Evolutionary conservation across 2,329 filamentous ascomycete species (phyloP).

Genomic region (Cordyceps javanica): DNA sequence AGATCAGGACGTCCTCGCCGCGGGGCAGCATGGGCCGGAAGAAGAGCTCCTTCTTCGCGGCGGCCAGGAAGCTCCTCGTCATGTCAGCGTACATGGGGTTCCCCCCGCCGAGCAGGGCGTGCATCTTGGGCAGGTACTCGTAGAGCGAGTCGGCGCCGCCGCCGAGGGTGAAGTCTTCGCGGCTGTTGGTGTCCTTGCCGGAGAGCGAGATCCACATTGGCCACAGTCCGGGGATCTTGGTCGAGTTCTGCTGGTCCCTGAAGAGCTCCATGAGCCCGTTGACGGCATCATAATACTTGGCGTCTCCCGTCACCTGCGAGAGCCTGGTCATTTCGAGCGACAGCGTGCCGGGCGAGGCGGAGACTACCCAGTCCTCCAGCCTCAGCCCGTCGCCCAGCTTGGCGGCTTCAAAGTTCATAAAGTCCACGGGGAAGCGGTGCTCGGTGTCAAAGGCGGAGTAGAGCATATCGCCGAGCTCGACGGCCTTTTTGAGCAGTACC

Average conservation of each 20-base stretch:
- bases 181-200: conserved; percentile 35
- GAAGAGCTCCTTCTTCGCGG: conserved; percentile 49
- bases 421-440: conserved; percentile 56
- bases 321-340: conserved; percentile 68
- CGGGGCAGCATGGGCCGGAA: conserved; percentile 55
- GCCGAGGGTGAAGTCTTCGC: conserved; percentile 29
- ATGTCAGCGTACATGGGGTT: conserved; percentile 47
- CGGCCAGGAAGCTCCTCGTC: conserved; percentile 46
- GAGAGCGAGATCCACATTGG: conserved; percentile 56
- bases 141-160: conserved; percentile 36
- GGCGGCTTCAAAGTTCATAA: conserved; percentile 37
- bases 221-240: conserved; percentile 67
- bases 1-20: conserved; percentile 48
- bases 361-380: conserved; percentile 32
- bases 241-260: conserved; percentile 57
- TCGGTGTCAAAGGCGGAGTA: conserved; percentile 63
- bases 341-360: conserved; percentile 54
- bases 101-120: conserved; percentile 50
- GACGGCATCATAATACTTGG: conserved; percentile 69
- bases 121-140: conserved; percentile 38
- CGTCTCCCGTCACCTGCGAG: conserved; percentile 64
- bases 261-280: conserved; percentile 62
- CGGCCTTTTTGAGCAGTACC: conserved; percentile 54
- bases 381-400: conserved; percentile 29
- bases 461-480: conserved; percentile 57